Base-by-base conservation (phyloP, 345 rosid species). In the Populus alba region DNA sequence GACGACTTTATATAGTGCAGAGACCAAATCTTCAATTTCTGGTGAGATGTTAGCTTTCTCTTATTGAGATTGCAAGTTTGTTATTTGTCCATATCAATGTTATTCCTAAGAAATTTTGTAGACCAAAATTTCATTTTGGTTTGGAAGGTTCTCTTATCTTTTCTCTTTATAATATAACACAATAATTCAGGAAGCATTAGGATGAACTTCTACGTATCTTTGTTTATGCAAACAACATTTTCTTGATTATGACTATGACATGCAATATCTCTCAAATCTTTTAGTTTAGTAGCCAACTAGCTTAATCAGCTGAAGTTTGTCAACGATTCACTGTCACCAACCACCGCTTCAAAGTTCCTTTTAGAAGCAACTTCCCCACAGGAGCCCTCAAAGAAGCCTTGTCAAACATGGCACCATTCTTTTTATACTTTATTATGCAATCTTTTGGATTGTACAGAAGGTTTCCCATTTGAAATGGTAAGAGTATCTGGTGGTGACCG, bases 321-420 rank as follows among this genome's bases (percentile, higher is more conserved):
- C 83, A 81, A 82, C 70, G 70, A 71, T 77, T 82, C 74, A 67
- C 62, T 39, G 61, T 79, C 85, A 18, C 27, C 81, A 81, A 66
- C 90, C 63, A 65, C 85, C 67, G 59, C 16, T 6, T 55, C 33
- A 38, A 65, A 71, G 71, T 39, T 49, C n/a, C 75, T 57, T 68
- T 74, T 16, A 72, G 66, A 77, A 73, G 67, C 75, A 25, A 71
- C 57, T 62, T 79, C 49, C 61, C 75, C 75, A 70, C 31, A 69
- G 23, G 29, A 9, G 67, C 57, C 77, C 45, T 71, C 23, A 20
- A 63, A 72, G 72, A 23, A 29, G 55, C 10, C 5, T 78, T 20
- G 70, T 57, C 25, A 35, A 76, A 49, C 68, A 17, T 70, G 55
- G 69, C 72, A 7, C n/a, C 74, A 61, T 25, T 73, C 18, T n/a